Evolutionary conservation across 371 early-diverging fungal genomes (phyloP), one percentile per base, ranked within the genome.

Genomic region (Lichtheimia ornata): DNA sequence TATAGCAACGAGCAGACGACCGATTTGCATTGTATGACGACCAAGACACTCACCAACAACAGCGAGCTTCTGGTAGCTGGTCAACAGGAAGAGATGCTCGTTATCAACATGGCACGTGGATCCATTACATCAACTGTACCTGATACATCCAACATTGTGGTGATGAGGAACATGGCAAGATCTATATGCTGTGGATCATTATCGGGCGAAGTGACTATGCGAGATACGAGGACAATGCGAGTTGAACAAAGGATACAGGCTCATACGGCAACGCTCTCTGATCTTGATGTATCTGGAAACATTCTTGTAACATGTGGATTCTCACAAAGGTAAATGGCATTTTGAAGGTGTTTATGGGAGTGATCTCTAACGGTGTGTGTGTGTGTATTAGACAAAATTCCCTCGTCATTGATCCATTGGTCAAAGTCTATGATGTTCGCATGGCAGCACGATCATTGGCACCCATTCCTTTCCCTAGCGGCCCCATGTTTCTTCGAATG

Each of bases 361-460:
- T 28, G 27, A 28, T 14, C 7, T 14, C 7, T 13, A 44, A 53
- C n/a, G n/a, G n/a, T 25, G 14, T 6, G 22, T 5, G 22, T 28
- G 27, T 51, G 35, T 11, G 47, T 40, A 24, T 9, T 41, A 82
- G 88, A 54, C 84, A 85, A 65, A 85, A 86, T 5, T 78, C 79
- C 0, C 63, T 88, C 27, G 78, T 88, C 43, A 84, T 86, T 67
- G 94, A 94, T 71, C 90, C 90, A 12, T 62, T 89, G 30, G 90
- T 96, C 40, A 90, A 90, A 72, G 80, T 96, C 12, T 97, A 87
- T 61, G 97, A 96, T 64, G 81, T 92, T 24, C 79, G 95, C 35
- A 91, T 88, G 59, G 59, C 77, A 27, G 78, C 88, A 66, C 79
- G 84, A 35, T 83, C 89, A 3, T 65, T 94, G 14, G 84, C 86